Evolutionary conservation across 257 asterid species (phyloP), one percentile per base, ranked within the genome.

Genomic region (Capsicum chinense): DNA sequence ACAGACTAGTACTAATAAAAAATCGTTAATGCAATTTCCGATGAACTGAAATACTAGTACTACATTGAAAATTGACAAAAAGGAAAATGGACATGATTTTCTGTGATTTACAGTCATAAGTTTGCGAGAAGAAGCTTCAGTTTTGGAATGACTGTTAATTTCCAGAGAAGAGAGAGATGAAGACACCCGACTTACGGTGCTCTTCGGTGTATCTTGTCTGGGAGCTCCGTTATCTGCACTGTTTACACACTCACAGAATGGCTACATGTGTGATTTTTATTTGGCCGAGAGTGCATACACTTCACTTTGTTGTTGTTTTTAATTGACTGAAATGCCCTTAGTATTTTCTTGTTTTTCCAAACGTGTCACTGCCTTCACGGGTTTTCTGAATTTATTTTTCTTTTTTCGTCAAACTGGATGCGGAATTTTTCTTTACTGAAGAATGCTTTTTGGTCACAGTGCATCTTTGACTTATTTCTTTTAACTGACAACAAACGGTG

Each of bases 141-240:
- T 76, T 76, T 76, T 54, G 63, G 81, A 74, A 76, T 5, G 5
- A 26, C 44, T 39, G 44, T 39, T 39, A 3, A 3, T 4, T 39
- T 39, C 3, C 56, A 71, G 76, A 81, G 83, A 79, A 67, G 26
- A 71, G 80, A 74, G 58, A 74, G 81, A 74, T 21, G 21, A 50
- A 1, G 33, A 26, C 33, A 68, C 62, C 62, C 62, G n/a, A 67
- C 48, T 19, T 62, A 69, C 88, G 71, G 26, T 59, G 83, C 82
- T 90, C 86, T 81, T 79, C 92, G 91, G 91, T 90, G 88, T 58
- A 21, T 47, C n/a, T 86, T 89, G 90, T 92, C 90, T 85, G 85
- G 88, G 19, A 26, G 79, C 70, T 70, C 86, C 80, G 90, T 83
- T 82, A 85, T 86, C 88, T 66, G 80, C 64, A 63, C 56, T 33